Evolutionary conservation across 192 early-diverging fungal species (phyloP).

Genomic region (Linnemannia hyalina): DNA sequence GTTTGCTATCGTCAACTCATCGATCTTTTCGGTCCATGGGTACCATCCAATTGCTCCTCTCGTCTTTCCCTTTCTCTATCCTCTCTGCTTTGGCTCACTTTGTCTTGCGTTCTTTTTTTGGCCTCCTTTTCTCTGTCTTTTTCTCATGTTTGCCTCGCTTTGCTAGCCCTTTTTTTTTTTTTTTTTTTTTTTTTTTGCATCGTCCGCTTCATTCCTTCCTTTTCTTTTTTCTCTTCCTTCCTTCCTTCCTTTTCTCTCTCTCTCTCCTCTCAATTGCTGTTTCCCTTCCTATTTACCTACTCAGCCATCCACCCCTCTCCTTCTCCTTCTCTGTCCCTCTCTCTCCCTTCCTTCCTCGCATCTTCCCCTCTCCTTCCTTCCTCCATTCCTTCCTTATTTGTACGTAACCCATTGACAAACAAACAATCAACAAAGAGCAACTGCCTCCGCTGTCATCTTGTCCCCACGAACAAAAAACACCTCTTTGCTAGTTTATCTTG

Average conservation of each 20-base stretch:
- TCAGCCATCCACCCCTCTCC: not conserved
- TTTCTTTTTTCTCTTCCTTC: too few relatives aligned
- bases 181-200: not conserved
- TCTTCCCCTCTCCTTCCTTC: not conserved
- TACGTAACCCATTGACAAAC: not conserved
- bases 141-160: not conserved
- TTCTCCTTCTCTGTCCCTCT: not conserved
- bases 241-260: too few relatives aligned
- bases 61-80: not conserved
- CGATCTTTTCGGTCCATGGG: not conserved
- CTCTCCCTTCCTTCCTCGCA: too few relatives aligned
- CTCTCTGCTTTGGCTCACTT: not conserved
- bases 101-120: slow-evolving; percentile 14
- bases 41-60: not conserved
- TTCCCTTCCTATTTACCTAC: too few relatives aligned
- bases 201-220: not conserved
- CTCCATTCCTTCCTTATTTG: not conserved
- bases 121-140: not conserved
- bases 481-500: not conserved
- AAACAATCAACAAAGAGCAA: not conserved
- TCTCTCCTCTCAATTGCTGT: too few relatives aligned
- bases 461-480: not conserved
- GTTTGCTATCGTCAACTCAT: not conserved
- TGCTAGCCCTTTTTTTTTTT: not conserved
- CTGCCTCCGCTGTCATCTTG: not conserved